Evolutionary conservation across 345 rosid genomes (phyloP).

Genomic region (Salix brachista): DNA sequence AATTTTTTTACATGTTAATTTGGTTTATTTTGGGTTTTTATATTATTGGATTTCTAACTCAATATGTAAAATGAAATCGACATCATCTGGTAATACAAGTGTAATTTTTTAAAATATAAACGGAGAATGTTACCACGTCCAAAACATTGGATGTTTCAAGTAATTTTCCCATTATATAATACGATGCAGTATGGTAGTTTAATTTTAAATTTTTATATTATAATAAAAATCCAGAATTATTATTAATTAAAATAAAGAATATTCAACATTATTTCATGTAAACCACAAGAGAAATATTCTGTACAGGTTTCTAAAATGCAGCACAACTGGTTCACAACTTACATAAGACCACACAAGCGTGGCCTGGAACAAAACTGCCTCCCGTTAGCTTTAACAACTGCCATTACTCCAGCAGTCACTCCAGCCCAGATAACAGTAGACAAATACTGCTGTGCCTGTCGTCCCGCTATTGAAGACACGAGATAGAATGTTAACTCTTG

Average conservation of each 20-base stretch:
- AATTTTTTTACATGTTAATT: no score
- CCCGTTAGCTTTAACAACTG: slow-evolving; percentile 78
- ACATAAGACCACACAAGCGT: slow-evolving; percentile 80
- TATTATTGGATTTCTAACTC: no score
- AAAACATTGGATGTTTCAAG: no score
- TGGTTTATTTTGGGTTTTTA: no score
- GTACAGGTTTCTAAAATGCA: background rate
- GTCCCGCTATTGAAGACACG: slow-evolving; percentile 45
- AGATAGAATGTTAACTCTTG: background rate
- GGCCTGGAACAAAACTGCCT: slow-evolving; percentile 89
- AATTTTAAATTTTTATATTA: no score
- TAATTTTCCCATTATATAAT: no score
- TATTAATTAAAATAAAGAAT: background rate
- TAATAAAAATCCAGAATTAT: no score
- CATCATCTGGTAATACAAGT: no score
- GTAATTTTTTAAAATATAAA: no score
- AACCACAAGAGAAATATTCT: background rate
- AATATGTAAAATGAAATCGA: no score
- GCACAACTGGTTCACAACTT: slow-evolving; percentile 1
- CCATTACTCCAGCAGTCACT: slow-evolving; percentile 81
- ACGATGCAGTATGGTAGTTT: no score
- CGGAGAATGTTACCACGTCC: no score
- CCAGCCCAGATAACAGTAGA: slow-evolving; percentile 78
- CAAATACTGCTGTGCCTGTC: slow-evolving; percentile 65
- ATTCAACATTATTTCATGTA: background rate